These are phyloP conservation scores for Coemansia sp. DNA, from an alignment of 192 early-diverging fungal genomes.

Conservation along the genomic window DNA sequence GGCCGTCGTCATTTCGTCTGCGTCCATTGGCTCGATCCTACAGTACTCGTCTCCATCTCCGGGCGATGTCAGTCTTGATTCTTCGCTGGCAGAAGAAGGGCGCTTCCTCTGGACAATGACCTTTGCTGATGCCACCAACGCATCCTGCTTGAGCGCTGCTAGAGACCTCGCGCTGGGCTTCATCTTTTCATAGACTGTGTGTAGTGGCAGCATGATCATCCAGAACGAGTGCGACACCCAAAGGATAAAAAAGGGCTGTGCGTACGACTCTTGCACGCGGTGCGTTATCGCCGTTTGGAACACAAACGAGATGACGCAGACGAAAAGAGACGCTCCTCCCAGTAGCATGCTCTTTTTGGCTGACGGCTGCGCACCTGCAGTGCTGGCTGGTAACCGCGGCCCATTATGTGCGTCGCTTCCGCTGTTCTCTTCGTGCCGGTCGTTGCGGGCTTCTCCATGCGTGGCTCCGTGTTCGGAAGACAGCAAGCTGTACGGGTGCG, in stretches of 20 bases:
- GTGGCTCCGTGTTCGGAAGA: not conserved
- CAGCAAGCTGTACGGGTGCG: not conserved
- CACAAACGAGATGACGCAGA: slow-evolving; percentile 48
- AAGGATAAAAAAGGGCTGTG: slow-evolving; percentile 57
- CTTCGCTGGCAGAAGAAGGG: not conserved
- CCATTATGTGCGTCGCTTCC: not conserved
- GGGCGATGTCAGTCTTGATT: not conserved
- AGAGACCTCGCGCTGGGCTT: slow-evolving; percentile 35
- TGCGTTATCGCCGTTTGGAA: slow-evolving; percentile 43
- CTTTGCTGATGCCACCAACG: slow-evolving; percentile 45
- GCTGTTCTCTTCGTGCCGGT: not conserved
- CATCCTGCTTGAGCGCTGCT: slow-evolving; percentile 30
- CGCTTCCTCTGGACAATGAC: slow-evolving; percentile 35
- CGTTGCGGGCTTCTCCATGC: not conserved
- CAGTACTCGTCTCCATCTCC: slow-evolving; percentile 17
- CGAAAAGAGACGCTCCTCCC: slow-evolving; percentile 30
- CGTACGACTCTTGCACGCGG: slow-evolving; percentile 49
- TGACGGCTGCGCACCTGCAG: slow-evolving; percentile 19
- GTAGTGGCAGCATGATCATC: slow-evolving; percentile 47
- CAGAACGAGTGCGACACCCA: slow-evolving; percentile 57
- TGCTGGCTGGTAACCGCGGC: not conserved
- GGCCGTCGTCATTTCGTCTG: not conserved
- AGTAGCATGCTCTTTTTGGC: slow-evolving; percentile 40
- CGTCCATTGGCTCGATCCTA: slow-evolving; percentile 17
- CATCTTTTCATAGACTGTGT: slow-evolving; percentile 36